Evolutionary conservation across 441 rosid species (phyloP), one percentile per base, ranked within the genome.

Genomic region (Breynia disticha): DNA sequence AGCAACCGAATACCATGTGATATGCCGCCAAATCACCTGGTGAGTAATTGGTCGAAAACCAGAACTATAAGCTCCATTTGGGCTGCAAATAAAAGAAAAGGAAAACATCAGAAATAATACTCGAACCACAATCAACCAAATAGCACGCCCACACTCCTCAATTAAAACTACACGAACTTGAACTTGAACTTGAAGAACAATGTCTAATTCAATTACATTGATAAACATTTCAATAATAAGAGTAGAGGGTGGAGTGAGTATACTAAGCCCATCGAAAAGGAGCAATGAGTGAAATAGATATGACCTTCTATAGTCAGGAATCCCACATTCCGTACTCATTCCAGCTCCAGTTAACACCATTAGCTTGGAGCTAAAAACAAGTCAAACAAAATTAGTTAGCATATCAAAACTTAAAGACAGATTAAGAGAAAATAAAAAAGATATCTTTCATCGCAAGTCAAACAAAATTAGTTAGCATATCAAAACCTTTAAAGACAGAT

Each of bases 271-370:
- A 28, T 28, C 8, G 0, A 28, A 28, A 28, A 28, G 35, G 8
- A 28, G 35, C 35, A 28, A 28, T 28, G 5, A 9, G 35, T 9
- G 1, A 9, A 28, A 28, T 5, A 28, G 35, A 28, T 4, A 28
- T 28, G 59, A 87, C 97, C 97, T 90, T 80, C 97, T 80, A 56
- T 87, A 90, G 66, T 90, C 97, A 55, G 97, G 97, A 72, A 90
- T 90, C 45, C 98, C 96, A 57, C 93, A 79, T 69, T 90, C 98
- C 0, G 98, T 90, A 56, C 96, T 90, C 35, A 90, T 67, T 61
- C 96, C 98, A 62, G 98, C 96, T 68, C 96, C 98, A 0, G 93
- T 90, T 77, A 90, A 59, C 41, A 87, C 80, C 60, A 78, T 55
- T 14, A 90, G 88, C 56, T 79, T 87, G 18, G 73, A 67, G 63